Conservation (phyloP, 257 asterid genomes). For the Eucommia ulmoides region DNA sequence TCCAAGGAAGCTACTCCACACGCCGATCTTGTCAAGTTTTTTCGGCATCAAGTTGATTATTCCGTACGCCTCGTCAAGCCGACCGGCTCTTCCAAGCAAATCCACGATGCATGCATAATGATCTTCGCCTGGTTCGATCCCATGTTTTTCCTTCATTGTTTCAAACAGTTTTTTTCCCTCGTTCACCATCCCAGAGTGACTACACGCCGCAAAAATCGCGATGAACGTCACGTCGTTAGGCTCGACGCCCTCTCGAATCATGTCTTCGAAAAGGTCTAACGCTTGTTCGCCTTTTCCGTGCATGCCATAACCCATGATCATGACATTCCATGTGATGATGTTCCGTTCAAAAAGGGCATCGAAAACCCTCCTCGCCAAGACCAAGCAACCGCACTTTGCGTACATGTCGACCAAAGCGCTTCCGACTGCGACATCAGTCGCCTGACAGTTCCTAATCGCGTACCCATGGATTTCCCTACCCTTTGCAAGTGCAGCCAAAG, state of each 20-base stretch:
- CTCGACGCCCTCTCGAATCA: conserved; percentile 34
- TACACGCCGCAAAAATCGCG: conserved; percentile 65
- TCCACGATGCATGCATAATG: conserved; percentile 77
- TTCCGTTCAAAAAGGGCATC: conserved; percentile 48
- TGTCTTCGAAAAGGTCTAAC: conserved; percentile 31
- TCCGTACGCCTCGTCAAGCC: conserved; percentile 49
- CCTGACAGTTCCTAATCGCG: conserved; percentile 45
- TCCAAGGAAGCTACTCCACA: conserved; percentile 84
- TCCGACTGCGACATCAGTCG: conserved; percentile 56
- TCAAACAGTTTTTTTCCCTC: conserved; percentile 52
- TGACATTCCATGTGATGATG: conserved; percentile 78
- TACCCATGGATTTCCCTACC: conserved; percentile 77
- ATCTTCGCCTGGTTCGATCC: conserved; percentile 53
- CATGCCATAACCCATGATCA: conserved; percentile 82
- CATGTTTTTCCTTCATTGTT: conserved; percentile 40
- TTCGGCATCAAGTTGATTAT: conserved; percentile 42
- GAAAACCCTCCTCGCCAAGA: conserved; percentile 49
- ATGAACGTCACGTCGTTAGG: conserved; percentile 68
- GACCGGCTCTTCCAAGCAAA: conserved; percentile 83
- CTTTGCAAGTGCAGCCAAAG: conserved; percentile 53
- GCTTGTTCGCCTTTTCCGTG: conserved; percentile 78
- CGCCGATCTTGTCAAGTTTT: conserved; percentile 38
- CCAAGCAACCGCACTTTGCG: conserved; percentile 78
- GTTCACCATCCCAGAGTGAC: conserved; percentile 81
- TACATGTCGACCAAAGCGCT: conserved; percentile 90